These are phyloP conservation scores for Angophora floribunda DNA, from an alignment of 345 rosid species.

Conservation along the genomic window DNA sequence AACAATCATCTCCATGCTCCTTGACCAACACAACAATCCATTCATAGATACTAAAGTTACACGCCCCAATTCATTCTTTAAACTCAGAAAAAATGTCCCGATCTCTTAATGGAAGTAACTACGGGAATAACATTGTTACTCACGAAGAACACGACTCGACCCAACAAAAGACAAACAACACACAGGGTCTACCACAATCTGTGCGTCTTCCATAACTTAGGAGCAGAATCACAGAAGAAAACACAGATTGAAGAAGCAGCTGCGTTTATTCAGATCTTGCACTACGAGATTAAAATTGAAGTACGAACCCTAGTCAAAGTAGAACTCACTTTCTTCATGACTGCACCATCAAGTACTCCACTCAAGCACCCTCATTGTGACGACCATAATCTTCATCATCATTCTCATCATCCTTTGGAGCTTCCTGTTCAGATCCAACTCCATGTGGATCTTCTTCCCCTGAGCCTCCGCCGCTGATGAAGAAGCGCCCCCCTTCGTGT, in stretches of 20 bases:
- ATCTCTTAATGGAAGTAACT: too few species aligned
- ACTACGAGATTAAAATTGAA: neutral
- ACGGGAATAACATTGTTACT: too few species aligned
- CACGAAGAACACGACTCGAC: too few species aligned
- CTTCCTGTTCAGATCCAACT: neutral
- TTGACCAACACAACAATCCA: neutral
- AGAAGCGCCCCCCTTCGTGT: neutral
- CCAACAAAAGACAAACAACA: too few species aligned
- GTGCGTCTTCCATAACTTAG: neutral
- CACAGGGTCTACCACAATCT: neutral
- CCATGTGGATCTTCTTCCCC: neutral
- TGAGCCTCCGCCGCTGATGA: neutral
- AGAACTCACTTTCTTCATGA: neutral
- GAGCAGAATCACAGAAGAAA: neutral
- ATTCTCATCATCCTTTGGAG: neutral
- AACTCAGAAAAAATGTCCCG: neutral
- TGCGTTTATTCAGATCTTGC: neutral
- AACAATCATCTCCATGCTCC: neutral
- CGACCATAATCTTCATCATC: too few species aligned
- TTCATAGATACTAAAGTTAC: neutral
- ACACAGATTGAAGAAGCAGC: neutral
- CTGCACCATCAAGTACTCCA: neutral
- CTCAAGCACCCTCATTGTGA: neutral
- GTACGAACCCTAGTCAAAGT: neutral
- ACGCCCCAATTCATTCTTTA: neutral